Conservation (phyloP, 2,329 filamentous ascomycete species). For the Anisogramma anomala region DNA sequence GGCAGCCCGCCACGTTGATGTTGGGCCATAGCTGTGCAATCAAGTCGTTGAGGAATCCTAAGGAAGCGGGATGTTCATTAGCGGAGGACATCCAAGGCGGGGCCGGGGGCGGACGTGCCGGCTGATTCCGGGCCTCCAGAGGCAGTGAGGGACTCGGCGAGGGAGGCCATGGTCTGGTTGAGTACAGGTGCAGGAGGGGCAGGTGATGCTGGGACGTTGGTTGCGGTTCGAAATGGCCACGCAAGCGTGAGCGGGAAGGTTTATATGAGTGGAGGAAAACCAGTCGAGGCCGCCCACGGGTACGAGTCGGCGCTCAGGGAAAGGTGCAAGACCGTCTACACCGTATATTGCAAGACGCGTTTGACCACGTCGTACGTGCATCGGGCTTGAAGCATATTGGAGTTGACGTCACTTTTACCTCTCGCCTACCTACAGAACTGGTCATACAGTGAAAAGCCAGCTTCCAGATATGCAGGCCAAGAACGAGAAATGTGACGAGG, state of each 20-base stretch:
- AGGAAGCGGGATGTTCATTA: constrained; percentile 4
- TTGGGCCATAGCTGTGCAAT: constrained; percentile 37
- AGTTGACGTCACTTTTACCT: background rate
- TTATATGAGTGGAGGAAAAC: no score
- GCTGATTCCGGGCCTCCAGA: constrained; percentile 28
- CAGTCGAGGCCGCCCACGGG: no score
- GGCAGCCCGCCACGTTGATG: constrained; percentile 31
- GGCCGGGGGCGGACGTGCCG: constrained; percentile 17
- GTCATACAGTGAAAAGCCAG: no score
- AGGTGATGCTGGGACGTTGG: background rate
- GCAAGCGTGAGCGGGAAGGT: no score
- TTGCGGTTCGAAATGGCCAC: background rate
- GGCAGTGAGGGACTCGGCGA: constrained; percentile 27
- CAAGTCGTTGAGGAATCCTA: constrained; percentile 36
- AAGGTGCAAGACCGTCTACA: no score
- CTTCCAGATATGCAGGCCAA: background rate
- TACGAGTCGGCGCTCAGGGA: no score
- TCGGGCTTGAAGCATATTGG: background rate
- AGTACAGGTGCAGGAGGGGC: background rate
- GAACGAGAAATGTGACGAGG: background rate
- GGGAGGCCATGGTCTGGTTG: constrained; percentile 19
- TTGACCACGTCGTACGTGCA: background rate
- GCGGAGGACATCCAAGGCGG: background rate
- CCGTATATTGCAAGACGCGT: no score
- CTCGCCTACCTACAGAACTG: background rate